A percentile compares a stretch with the other conserved stretches of the same genome.
These are phyloP conservation scores for Clavariopsis aquatica DNA, from an alignment of 495 filamentous ascomycete genomes.

Conservation along the genomic window DNA sequence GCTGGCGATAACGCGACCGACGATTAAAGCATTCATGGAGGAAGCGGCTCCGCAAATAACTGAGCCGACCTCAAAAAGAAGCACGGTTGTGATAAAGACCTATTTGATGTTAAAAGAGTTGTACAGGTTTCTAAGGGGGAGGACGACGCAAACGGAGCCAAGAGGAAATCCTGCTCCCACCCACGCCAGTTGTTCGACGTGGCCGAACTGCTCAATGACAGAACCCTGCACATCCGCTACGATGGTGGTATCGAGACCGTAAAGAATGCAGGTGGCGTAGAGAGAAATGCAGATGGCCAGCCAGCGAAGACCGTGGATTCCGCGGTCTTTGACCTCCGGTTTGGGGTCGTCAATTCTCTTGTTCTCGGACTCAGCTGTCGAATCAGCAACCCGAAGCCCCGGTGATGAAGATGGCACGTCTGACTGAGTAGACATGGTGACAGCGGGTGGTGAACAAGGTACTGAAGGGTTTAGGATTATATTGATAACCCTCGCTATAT, in stretches of 20 bases:
- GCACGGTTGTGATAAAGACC: constrained; percentile 37
- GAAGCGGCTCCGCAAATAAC: constrained; percentile 44
- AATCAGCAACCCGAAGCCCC: constrained; percentile 9
- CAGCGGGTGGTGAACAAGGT: constrained; percentile 4
- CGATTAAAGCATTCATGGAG: constrained; percentile 41
- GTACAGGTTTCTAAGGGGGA: constrained; percentile 29
- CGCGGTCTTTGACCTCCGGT: constrained; percentile 4
- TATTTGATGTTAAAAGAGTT: constrained; percentile 43
- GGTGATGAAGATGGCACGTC: background rate
- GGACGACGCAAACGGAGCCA: constrained; percentile 9
- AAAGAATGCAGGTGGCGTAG: constrained; percentile 21
- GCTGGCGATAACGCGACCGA: constrained; percentile 44
- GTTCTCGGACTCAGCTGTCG: constrained; percentile 7
- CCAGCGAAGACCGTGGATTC: constrained; percentile 1
- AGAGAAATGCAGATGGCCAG: constrained; percentile 12
- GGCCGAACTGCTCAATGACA: constrained; percentile 24
- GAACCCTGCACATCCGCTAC: constrained; percentile 27
- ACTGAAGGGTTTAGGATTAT: constrained; percentile 10
- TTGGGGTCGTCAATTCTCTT: constrained; percentile 13
- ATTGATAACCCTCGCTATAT: constrained; percentile 2
- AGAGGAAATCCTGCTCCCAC: constrained; percentile 30
- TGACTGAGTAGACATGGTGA: constrained; percentile 11
- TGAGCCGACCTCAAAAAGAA: constrained; percentile 43
- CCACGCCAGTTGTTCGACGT: constrained; percentile 31
- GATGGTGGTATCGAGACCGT: constrained; percentile 36